phyloP scores from a whole-genome alignment of 805 yeast genomes.

The Ogataea naganishii region DNA sequence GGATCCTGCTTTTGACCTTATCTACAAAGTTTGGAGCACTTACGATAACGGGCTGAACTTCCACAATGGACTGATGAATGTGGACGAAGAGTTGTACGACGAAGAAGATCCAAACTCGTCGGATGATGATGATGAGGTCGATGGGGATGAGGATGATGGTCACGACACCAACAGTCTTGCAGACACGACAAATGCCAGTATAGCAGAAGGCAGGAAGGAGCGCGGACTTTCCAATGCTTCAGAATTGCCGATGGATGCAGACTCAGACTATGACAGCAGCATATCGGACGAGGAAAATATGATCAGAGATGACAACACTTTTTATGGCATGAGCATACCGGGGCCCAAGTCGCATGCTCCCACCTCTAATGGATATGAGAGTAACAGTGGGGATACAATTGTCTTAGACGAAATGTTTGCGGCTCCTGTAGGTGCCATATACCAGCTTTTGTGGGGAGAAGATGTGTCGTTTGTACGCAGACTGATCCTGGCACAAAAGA shows the following conservation, averaged over 20 bases:
- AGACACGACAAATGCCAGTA: background rate
- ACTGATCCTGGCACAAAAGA: constrained; percentile 52
- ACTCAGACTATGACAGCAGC: constrained; percentile 22
- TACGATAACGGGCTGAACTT: constrained; percentile 19
- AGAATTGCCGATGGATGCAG: constrained; percentile 1
- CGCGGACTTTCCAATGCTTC: background rate
- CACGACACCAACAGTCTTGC: background rate
- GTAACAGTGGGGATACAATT: constrained; percentile 42
- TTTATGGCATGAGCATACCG: constrained; percentile 29
- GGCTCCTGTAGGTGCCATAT: constrained; percentile 63
- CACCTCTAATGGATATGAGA: constrained; percentile 31
- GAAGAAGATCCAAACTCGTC: constrained; percentile 21
- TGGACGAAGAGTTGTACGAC: constrained; percentile 25
- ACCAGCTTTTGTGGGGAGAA: constrained; percentile 52
- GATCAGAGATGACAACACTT: constrained; percentile 15
- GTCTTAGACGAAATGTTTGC: constrained; percentile 42
- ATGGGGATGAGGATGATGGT: constrained; percentile 5
- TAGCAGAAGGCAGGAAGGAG: background rate
- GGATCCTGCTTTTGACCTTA: constrained; percentile 41
- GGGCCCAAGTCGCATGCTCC: constrained; percentile 30
- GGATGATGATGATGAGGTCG: constrained; percentile 16
- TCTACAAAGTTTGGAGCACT: constrained; percentile 56
- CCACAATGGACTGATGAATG: constrained; percentile 12
- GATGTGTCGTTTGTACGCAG: constrained; percentile 35
- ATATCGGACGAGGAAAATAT: constrained; percentile 13